Evolutionary conservation across 257 asterid species (phyloP).

Genomic region (Rehmannia glutinosa): DNA sequence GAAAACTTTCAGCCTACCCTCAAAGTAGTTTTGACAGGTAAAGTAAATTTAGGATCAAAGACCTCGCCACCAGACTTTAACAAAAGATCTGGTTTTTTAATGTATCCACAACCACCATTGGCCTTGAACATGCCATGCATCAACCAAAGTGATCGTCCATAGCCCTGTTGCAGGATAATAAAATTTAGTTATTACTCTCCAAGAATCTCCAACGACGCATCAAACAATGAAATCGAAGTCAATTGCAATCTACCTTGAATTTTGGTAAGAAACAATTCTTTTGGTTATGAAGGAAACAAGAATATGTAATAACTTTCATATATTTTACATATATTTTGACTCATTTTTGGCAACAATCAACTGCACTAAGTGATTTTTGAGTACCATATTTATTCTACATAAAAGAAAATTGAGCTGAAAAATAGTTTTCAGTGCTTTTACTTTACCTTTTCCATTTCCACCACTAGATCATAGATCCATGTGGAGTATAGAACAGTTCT

Average conservation of each 20-base stretch:
- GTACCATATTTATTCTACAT: not conserved
- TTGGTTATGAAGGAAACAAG: not conserved
- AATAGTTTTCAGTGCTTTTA: not conserved
- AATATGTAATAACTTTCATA: not conserved
- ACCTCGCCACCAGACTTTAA: slow-evolving; percentile 19
- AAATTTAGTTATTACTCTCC: not conserved
- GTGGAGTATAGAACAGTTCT: not conserved
- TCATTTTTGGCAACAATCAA: not conserved
- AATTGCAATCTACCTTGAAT: not conserved
- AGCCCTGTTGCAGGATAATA: slow-evolving; percentile 25
- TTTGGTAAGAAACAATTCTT: not conserved
- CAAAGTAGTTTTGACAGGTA: slow-evolving; percentile 33
- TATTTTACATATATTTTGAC: not conserved
- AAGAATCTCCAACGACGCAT: not conserved
- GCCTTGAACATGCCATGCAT: slow-evolving; percentile 51
- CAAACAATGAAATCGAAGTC: not conserved
- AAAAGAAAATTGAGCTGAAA: not conserved
- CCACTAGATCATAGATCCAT: not conserved
- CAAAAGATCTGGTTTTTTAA: slow-evolving; percentile 37
- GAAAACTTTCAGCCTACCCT: slow-evolving; percentile 23
- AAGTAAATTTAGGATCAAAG: slow-evolving; percentile 28
- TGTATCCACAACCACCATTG: slow-evolving; percentile 48
- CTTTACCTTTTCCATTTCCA: not conserved
- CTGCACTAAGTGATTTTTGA: not conserved
- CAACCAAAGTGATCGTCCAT: slow-evolving; percentile 43